Evolutionary conservation across 2,329 filamentous ascomycete species (phyloP), one percentile per base, ranked within the genome.

Genomic region (Penicillium glabrum): DNA sequence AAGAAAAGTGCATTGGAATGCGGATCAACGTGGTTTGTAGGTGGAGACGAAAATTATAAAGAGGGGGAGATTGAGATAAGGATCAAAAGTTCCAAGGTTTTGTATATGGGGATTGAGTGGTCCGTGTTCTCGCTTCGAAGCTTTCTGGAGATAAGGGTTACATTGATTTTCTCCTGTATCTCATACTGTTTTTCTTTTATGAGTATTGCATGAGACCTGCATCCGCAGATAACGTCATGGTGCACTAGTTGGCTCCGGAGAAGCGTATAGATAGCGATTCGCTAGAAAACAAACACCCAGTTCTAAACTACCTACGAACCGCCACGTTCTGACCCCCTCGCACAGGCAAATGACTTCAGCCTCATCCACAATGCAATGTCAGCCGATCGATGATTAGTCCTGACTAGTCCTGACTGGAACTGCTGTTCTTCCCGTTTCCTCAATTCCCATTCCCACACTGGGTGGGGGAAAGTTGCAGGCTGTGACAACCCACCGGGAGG

Each of bases 21-120:
- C 57, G 57, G 61, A 61, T 60, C 59, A 58, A 45, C 44, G 48
- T 52, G 44, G 48, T 29, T 51, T 41, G 53, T 19, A 46, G 33
- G 37, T 43, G 60, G 54, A 51, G 58, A 48, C 44, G 16, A 43
- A 24, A 24, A 49, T 19, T 37, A 21, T 16, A 47, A 43, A 27
- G 41, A 27, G 43, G 33, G 44, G 44, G 27, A 48, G 54, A 52
- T 48, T 48, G 47, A 45, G 57, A 53, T 45, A 26, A 37, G 45
- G 48, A 44, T 44, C 14, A 16, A 27, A 26, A 23, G n/a, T 23
- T 24, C 31, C 31, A 33, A 33, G 31, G 31, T 33, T 33, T 33
- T 31, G 29, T 31, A 13, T 31, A 39, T 13, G 44, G 35, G n/a
- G n/a, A 19, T 46, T 21, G 2, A 11, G 11, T 21, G 19, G 19